Conservation (phyloP, 2,329 filamentous ascomycete species). For the Aspergillus flavus region DNA sequence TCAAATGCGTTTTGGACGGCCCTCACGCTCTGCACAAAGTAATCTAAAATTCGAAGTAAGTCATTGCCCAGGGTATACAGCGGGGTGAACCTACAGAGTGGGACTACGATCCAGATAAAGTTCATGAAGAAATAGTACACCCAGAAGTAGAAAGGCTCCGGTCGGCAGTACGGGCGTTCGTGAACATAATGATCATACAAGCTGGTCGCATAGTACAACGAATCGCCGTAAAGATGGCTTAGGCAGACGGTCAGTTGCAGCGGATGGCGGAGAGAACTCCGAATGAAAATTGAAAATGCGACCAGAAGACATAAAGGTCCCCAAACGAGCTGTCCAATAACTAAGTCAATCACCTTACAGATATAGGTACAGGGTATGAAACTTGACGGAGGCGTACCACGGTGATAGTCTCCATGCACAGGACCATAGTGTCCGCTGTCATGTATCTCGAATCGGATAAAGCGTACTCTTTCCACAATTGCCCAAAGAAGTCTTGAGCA, state of each 20-base stretch:
- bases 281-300: slow-evolving; percentile 56
- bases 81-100: slow-evolving; percentile 51
- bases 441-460: slow-evolving; percentile 86
- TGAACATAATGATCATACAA: slow-evolving; percentile 62
- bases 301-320: slow-evolving; percentile 63
- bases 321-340: slow-evolving; percentile 54
- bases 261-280: slow-evolving; percentile 60
- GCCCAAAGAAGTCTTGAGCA: slow-evolving; percentile 73
- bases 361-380: not conserved
- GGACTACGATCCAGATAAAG: slow-evolving; percentile 66
- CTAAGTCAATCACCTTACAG: slow-evolving; percentile 1
- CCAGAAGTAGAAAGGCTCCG: slow-evolving; percentile 67
- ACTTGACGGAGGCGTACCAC: slow-evolving; percentile 56
- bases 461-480: slow-evolving; percentile 92
- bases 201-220: slow-evolving; percentile 66
- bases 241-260: slow-evolving; percentile 63
- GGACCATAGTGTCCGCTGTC: slow-evolving; percentile 76
- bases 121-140: slow-evolving; percentile 69
- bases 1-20: slow-evolving; percentile 35
- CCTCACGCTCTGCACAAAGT: slow-evolving; percentile 34
- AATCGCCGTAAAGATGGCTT: slow-evolving; percentile 66
- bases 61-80: slow-evolving; percentile 4
- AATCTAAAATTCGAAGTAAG: slow-evolving; percentile 25
- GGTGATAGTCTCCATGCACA: slow-evolving; percentile 86
- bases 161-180: slow-evolving; percentile 59